Evolutionary conservation across 257 asterid species (phyloP), one percentile per base, ranked within the genome.

Genomic region (Leptodermis oblonga): DNA sequence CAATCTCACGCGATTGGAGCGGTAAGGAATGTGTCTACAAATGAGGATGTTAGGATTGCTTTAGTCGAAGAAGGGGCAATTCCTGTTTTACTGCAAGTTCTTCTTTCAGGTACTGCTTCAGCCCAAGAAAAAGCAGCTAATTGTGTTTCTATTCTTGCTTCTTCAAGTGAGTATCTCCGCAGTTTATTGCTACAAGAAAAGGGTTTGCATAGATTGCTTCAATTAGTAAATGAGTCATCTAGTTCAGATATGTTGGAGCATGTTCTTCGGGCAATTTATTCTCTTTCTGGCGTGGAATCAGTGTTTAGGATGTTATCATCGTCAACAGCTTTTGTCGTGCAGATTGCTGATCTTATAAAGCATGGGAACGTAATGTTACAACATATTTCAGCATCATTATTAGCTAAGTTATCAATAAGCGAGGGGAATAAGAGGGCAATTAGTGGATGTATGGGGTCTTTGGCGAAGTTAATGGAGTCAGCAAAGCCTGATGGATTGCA

Each of bases 401-500:
- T 93, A 1, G 89, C 96, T 15, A 89, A 86, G 64, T 73, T 90
- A 46, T 79, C 96, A 0, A 77, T 89, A 7, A 79, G 87, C 43
- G 97, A 88, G 73, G 89, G 82, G 41, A 83, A 86, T 62, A 93
- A 89, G 92, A 78, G 87, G 76, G 91, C 84, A 8, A 76, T 88
- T 31, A 68, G 77, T 69, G 90, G 92, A 5, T 90, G 96, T 79
- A 87, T 93, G 89, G 77, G 86, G 51, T 81, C 88, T 62, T 79
- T 93, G 79, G 82, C 88, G 82, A 93, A 90, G 81, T 74, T 93
- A 65, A 90, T 93, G 99, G 96, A 88, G 76, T 87, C 85, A 3
- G 75, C 83, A 51, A 93, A 93, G 85, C 99, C 97, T 0, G 91
- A 88, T 28, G 97, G 99, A 39, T 78, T 93, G 83, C 96, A 88